A percentile compares a stretch with the other conserved stretches of the same genome.
phyloP scores from a whole-genome alignment of 2,329 filamentous ascomycete genomes.

The Sarocladium strictum region DNA sequence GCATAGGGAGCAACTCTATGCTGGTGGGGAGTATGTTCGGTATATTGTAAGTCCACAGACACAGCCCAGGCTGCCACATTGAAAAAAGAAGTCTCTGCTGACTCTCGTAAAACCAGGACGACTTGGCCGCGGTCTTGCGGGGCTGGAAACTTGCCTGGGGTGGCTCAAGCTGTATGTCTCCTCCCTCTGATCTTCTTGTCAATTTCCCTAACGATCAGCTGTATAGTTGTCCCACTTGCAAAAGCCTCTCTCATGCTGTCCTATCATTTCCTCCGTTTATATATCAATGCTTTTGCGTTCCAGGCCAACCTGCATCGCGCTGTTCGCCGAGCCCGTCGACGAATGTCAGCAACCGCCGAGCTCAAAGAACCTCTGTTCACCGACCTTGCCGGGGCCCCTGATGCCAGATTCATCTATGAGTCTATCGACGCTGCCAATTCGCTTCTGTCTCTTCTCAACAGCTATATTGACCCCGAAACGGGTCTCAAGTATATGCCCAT shows the following conservation, averaged over 20 bases:
- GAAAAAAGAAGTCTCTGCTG: no score
- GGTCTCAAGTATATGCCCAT: slow-evolving; percentile 59
- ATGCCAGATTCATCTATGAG: slow-evolving; percentile 62
- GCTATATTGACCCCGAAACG: slow-evolving; percentile 50
- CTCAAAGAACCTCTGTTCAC: slow-evolving; percentile 37
- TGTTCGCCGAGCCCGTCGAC: slow-evolving; percentile 26
- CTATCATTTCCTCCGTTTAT: slow-evolving; percentile 67
- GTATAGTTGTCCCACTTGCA: slow-evolving; percentile 52
- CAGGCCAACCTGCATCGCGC: slow-evolving; percentile 58
- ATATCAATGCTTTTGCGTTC: slow-evolving; percentile 71
- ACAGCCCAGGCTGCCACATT: no score
- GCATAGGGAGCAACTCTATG: slow-evolving; percentile 62
- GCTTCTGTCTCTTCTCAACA: slow-evolving; percentile 53
- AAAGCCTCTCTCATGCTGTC: slow-evolving; percentile 64
- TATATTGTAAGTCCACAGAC: slow-evolving; percentile 43
- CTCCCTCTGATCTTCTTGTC: background rate
- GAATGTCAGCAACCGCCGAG: slow-evolving; percentile 26
- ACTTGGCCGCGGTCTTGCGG: slow-evolving; percentile 62
- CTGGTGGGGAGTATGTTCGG: slow-evolving; percentile 67
- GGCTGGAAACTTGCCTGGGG: slow-evolving; percentile 69
- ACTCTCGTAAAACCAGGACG: slow-evolving; percentile 36
- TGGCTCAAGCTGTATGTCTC: slow-evolving; percentile 50
- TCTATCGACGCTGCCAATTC: slow-evolving; percentile 59
- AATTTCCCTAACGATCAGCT: background rate
- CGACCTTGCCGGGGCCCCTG: slow-evolving; percentile 53